These are phyloP conservation scores for Nicotiana attenuata DNA, from an alignment of 257 asterid genomes.

Conservation along the genomic window DNA sequence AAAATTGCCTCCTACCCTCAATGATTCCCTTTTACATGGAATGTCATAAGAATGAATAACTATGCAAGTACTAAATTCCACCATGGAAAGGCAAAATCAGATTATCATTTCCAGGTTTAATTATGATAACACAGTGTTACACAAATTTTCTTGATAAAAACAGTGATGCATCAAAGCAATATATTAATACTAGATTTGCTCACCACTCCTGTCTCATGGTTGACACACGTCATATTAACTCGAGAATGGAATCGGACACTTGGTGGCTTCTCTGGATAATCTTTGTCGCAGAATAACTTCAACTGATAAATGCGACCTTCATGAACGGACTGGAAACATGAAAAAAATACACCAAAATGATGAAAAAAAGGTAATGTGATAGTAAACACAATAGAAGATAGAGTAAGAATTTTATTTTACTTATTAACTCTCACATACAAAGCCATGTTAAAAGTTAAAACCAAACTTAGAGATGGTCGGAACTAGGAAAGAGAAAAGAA, in stretches of 20 bases:
- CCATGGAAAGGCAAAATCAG: not conserved
- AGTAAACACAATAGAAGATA: not conserved
- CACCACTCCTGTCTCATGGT: constrained; percentile 83
- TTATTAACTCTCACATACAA: not conserved
- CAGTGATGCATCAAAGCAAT: not conserved
- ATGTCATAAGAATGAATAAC: not conserved
- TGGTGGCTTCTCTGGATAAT: constrained; percentile 95
- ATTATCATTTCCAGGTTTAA: not conserved
- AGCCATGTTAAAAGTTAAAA: not conserved
- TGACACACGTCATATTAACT: constrained; percentile 71
- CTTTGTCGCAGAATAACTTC: constrained; percentile 89
- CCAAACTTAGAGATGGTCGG: not conserved
- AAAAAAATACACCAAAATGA: not conserved
- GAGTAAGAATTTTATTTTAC: not conserved
- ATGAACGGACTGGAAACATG: constrained; percentile 60
- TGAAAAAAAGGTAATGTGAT: not conserved
- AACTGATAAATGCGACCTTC: constrained; percentile 90
- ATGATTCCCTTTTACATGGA: not conserved
- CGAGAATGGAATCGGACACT: constrained; percentile 83
- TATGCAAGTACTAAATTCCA: not conserved
- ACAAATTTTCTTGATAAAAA: not conserved
- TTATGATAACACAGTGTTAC: not conserved
- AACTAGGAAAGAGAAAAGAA: not conserved
- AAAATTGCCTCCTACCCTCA: not conserved
- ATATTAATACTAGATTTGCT: not conserved